Base-by-base conservation (phyloP, 305 asterid species). In the Fraxinus nigra region DNA sequence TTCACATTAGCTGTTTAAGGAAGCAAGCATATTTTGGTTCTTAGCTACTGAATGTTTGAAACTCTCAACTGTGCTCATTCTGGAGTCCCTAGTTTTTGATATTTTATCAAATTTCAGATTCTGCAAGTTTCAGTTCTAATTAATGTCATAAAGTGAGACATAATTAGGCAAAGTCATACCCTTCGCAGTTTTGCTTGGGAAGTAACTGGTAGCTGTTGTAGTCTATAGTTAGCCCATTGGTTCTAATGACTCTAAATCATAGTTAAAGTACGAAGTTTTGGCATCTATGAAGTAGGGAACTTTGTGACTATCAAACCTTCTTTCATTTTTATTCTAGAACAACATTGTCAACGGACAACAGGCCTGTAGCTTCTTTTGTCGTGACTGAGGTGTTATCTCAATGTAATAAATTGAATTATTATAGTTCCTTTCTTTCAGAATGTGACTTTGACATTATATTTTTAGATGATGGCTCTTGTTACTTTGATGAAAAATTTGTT, bases 381-480 rank as follows among this genome's bases (percentile, higher is more conserved):
- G 14, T 46, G 14, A 13, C 8, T 18, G 28, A 72, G 79, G 22
- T 74, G 73, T 20, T 76, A 65, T 16, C n/a, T 70, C 28, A 78
- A 78, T 13, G 79, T 14, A 67, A 81, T 79, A 35, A 84, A 67
- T 75, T 38, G 3, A 75, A 61, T 74, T 78, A 82, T 79, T 86
- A 14, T 76, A 67, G 82, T 65, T 72, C 37, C 63, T 18, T 22
- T 69, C 40, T 77, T 80, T 63, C 79, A 8, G 26, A 69, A 80
- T 59, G 79, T 80, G 73, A 85, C 59, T 81, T 22, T 61, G 46
- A 78, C 81, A 24, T 61, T 75, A 46, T 84, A 61, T 76, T 83
- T 63, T 78, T 83, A 96, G 99, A 94, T 76, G 97, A 96, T 79
- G 99, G 99, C 35, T 77, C 97, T 77, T 93, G 86, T 90, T 94